Evolutionary conservation across 352 stramenopile genomes (phyloP), one percentile per base, ranked within the genome.

Genomic region (Globisporangium spiculum): DNA sequence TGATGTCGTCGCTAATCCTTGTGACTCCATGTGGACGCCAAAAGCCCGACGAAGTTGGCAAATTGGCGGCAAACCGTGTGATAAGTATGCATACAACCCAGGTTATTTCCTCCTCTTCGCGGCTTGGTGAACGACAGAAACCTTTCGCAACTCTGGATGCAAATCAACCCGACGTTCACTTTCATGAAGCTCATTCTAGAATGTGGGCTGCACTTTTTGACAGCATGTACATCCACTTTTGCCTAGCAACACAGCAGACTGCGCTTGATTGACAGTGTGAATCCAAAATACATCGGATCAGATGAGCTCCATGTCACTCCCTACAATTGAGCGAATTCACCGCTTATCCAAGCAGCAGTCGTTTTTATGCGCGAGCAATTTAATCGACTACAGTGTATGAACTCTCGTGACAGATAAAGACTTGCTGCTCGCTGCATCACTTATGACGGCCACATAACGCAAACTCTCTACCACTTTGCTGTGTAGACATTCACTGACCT

Each of bases 341-440:
- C 34, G 38, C 16, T 36, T 8, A 6, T 64, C 12, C 9, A 36
- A 24, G 38, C n/a, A 24, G 41, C 58, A n/a, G 14, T n/a, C 16
- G 58, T 24, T 14, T 55, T 55, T 27, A 24, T 64, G 16, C 58
- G 58, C 38, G 58, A 24, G 36, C 24, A 55, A 10, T 38, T 57
- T 24, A 32, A 56, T 30, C 27, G 3, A 30, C 27, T 30, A 30
- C 27, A 30, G 27, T 30, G 27, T 30, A 30, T 30, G 27, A 3
- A 30, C 27, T 30, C 27, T 30, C 27, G 27, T 30, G 50, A 14
- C 22, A 10, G 32, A 38, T 38, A 10, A 4, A 10, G 32, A 38
- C 8, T 38, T 38, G 32, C 32, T 38, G 32, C 5, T 38, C 32
- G 32, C 32, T 38, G 32, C 32, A 10, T 38, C 32, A 38, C 32